phyloP scores from a whole-genome alignment of 768 basidiomycete species.

The Paxillus rubicundulus region DNA sequence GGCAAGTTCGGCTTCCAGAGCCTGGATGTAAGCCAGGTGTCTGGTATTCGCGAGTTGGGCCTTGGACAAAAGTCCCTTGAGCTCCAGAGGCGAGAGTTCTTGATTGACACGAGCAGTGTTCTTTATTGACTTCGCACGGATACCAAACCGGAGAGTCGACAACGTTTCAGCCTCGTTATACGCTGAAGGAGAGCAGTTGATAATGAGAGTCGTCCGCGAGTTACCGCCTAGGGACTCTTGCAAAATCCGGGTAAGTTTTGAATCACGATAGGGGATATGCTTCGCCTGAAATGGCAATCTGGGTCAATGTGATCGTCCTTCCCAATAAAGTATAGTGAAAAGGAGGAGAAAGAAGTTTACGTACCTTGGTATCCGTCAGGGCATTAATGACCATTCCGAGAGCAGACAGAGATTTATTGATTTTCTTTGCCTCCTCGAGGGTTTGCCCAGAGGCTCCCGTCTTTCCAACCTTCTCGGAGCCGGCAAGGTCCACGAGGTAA shows the following conservation, averaged over 20 bases:
- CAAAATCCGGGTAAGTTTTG: conserved; percentile 96
- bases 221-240: conserved; percentile 98
- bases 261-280: conserved; percentile 98
- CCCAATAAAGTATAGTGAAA: not conserved
- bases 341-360: conserved; percentile 13
- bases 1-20: conserved; percentile 87
- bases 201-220: conserved; percentile 94
- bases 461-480: conserved; percentile 99
- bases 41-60: conserved; percentile 82
- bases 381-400: conserved; percentile 99
- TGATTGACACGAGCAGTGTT: conserved; percentile 98
- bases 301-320: conserved; percentile 4
- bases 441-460: conserved; percentile 99
- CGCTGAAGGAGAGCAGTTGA: conserved; percentile 97
- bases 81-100: conserved; percentile 92
- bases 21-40: conserved; percentile 82
- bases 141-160: conserved; percentile 97
- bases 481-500: conserved; percentile 96
- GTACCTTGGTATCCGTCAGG: conserved; percentile 90
- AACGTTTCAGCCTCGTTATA: conserved; percentile 98
- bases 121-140: conserved; percentile 99
- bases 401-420: conserved; percentile 97
- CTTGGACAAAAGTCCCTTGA: conserved; percentile 89
- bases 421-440: conserved; percentile 99
- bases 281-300: conserved; percentile 58